Conservation (phyloP, 495 filamentous ascomycete species). For the Talaromyces wortmannii region DNA sequence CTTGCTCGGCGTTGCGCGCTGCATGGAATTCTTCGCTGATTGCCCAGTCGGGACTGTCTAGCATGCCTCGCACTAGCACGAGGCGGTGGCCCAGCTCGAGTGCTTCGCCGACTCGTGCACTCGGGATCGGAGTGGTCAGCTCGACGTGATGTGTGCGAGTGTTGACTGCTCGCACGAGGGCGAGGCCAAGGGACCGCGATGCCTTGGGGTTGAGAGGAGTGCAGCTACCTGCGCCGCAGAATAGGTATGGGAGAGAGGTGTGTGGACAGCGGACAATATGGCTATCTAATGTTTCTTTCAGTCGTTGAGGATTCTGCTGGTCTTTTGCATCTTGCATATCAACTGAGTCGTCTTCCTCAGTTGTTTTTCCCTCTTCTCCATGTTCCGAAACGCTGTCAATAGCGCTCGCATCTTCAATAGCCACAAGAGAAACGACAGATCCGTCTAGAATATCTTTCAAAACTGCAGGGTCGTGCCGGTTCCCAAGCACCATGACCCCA, state of each 20-base stretch:
- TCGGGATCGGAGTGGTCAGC: conserved; percentile 40
- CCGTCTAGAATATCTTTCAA: conserved; percentile 49
- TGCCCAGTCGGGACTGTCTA: conserved; percentile 48
- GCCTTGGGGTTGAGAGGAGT: conserved; percentile 33
- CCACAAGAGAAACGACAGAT: conserved; percentile 49
- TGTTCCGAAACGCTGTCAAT: conserved; percentile 11
- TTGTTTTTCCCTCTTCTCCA: not conserved
- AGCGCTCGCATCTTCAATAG: conserved; percentile 36
- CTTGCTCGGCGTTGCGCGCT: conserved; percentile 29
- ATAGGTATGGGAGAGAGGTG: conserved; percentile 36
- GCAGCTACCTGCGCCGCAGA: conserved; percentile 27
- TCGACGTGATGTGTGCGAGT: conserved; percentile 27
- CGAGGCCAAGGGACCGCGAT: conserved; percentile 42
- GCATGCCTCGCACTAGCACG: conserved; percentile 44
- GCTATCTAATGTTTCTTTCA: conserved; percentile 7
- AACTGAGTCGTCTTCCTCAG: conserved; percentile 8
- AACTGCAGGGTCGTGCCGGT: conserved; percentile 36
- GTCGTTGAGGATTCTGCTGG: not conserved
- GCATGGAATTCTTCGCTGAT: conserved; percentile 38
- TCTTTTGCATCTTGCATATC: conserved; percentile 13
- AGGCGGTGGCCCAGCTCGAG: conserved; percentile 30
- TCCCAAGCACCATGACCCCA: conserved; percentile 47
- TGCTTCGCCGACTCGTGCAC: conserved; percentile 18
- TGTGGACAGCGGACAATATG: conserved; percentile 23
- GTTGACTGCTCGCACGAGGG: conserved; percentile 45